Base-by-base conservation (phyloP, 116 monocot species). In the Dioscorea cayenensis region DNA sequence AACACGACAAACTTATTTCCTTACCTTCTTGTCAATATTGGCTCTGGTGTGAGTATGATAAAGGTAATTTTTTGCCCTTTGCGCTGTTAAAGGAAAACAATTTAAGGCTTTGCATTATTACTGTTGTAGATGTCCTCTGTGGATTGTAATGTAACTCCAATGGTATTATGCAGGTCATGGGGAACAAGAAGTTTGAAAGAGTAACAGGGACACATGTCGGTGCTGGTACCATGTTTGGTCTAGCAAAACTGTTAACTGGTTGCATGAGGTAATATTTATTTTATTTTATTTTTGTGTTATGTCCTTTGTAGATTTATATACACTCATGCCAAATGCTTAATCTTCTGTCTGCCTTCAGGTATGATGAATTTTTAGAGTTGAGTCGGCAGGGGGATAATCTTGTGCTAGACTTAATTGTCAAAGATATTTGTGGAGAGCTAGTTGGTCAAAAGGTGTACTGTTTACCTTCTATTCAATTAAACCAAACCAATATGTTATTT, bases 171-270 rank as follows among this genome's bases (percentile, higher is more conserved):
- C 75, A 89, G 89, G 89, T 89, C 23, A 80, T 77, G 63, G 89
- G 85, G 71, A 58, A 75, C 60, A 83, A 72, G 48, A 89, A 80
- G 32, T 89, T 76, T 83, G 82, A 89, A 78, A 74, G 89, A 76
- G 85, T 89, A 74, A 89, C 85, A 22, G 89, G 89, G 23, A 89
- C 89, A 43, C 89, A 89, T 64, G 83, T 89, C 62, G 89, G 89
- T 70, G 89, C 85, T 60, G 89, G 89, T 70, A 89, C 89, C 17
- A 89, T 89, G 67, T 89, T 89, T 72, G 89, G 89, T 61, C 58
- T 89, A 49, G 89, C 89, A 68, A 89, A 89, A 72, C 89, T 89
- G 73, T 80, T 89, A 74, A 89, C 89, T 61, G 89, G 89, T 52
- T 89, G 89, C 66, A 76, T 6, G 48, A 85, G 85, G 89, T 88